These are phyloP conservation scores for Cyclotella distinguenda DNA, from an alignment of 108 stramenopile genomes.

Conservation along the genomic window DNA sequence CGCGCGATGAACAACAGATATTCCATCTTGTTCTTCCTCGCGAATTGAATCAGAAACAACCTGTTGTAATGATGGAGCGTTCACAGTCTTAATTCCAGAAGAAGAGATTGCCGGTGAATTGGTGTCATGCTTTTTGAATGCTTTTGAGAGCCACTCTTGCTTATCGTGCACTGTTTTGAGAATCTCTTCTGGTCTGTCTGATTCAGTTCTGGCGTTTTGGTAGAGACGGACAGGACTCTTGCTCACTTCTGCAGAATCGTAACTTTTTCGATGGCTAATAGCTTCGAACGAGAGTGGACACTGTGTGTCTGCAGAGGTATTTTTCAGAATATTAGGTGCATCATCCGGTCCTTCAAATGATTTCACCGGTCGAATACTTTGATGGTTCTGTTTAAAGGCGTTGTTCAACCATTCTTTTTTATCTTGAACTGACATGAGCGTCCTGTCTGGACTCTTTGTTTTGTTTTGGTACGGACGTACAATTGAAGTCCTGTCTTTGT, in stretches of 20 bases:
- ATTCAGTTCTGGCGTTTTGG: slow-evolving; percentile 1
- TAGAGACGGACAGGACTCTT: slow-evolving; percentile 22
- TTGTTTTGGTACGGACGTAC: slow-evolving; percentile 26
- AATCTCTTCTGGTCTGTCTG: slow-evolving; percentile 7
- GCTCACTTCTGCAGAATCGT: background rate
- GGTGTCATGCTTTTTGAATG: slow-evolving; percentile 59
- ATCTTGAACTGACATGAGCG: slow-evolving; percentile 27
- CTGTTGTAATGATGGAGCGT: background rate
- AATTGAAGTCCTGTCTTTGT: background rate
- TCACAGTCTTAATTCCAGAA: background rate
- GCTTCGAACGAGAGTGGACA: background rate
- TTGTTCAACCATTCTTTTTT: slow-evolving; percentile 49
- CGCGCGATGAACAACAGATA: slow-evolving; percentile 43
- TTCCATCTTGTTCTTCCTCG: slow-evolving; percentile 4
- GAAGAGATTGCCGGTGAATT: background rate
- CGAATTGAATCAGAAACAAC: background rate
- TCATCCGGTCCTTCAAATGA: slow-evolving; percentile 14
- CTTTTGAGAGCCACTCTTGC: slow-evolving; percentile 66
- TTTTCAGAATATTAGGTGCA: slow-evolving; percentile 3
- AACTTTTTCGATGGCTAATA: slow-evolving; percentile 15
- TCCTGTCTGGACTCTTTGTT: slow-evolving; percentile 16
- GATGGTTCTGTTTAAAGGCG: slow-evolving; percentile 39
- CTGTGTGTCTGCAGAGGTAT: slow-evolving; percentile 4
- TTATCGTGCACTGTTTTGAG: slow-evolving; percentile 63
- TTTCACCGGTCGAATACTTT: slow-evolving; percentile 3